A percentile compares a stretch with the other conserved stretches of the same genome.
Evolutionary conservation across 1,284 basidiomycete species (phyloP).

Genomic region (Malassezia furfur): DNA sequence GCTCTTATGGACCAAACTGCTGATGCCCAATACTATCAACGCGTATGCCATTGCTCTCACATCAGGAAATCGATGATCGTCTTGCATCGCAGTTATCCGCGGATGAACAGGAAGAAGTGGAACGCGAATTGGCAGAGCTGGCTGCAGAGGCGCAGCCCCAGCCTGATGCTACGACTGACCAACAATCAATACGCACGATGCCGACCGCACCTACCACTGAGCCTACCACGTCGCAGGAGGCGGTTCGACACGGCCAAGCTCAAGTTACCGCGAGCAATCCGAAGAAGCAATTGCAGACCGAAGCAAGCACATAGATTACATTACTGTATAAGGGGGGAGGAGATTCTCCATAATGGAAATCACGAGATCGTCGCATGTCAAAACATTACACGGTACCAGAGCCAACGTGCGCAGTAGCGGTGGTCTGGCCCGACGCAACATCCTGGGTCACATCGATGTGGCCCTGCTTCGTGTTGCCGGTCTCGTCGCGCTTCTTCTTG

Average conservation of each 20-base stretch:
- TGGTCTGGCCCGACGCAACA: conserved; percentile 59
- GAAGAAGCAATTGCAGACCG: too few species aligned
- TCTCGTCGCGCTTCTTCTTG: conserved; percentile 32
- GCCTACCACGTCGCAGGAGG: too few species aligned
- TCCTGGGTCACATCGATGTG: conserved; percentile 70
- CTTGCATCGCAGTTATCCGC: conserved; percentile 68
- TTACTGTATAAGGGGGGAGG: too few species aligned
- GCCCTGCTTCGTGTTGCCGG: conserved; percentile 50
- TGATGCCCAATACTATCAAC: conserved; percentile 82
- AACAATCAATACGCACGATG: background rate
- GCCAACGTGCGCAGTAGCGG: conserved; percentile 58
- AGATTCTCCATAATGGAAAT: too few species aligned
- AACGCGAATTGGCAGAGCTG: conserved; percentile 55
- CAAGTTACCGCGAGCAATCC: too few species aligned
- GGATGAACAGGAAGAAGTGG: conserved; percentile 89
- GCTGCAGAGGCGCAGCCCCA: background rate
- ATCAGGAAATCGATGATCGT: conserved; percentile 79
- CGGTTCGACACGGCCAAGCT: too few species aligned
- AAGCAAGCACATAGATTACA: too few species aligned
- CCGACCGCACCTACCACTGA: background rate
- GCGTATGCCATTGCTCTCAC: conserved; percentile 52
- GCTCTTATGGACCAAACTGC: conserved; percentile 79
- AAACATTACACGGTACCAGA: conserved; percentile 28
- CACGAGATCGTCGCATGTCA: too few species aligned
- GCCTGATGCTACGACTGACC: background rate